Base-by-base conservation (phyloP, 371 early-diverging fungal species). In the Coemansia sp. region DNA sequence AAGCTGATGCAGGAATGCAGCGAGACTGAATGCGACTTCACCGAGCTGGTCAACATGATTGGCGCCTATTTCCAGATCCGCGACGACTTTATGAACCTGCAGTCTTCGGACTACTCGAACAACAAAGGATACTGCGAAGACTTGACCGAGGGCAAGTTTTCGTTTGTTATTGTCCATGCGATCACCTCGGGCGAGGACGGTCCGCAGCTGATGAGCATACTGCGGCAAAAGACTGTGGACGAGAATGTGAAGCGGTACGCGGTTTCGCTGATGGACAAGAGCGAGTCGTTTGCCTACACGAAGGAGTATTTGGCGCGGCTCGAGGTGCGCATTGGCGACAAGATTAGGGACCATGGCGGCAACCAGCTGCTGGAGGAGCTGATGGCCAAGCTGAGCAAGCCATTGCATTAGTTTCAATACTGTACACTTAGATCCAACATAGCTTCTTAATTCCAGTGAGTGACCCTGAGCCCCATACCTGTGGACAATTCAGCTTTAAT, bases 81-180 rank as follows among this genome's bases (percentile, higher is more conserved):
- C 33, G 99, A 98, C 76, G 99, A 98, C 72, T 95, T 92, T 63
- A 83, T 97, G 80, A 97, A 98, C 69, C 77, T 98, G 14, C 86
- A 87, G 60, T 93, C 95, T 4, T 81, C 80, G 34, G 83, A 85
- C 87, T 98, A 94, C 64, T 81, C 89, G 7, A 85, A 90, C 47
- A 91, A 89, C 80, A 98, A 98, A 72, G 97, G 97, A 26, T 98
- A 91, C 72, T 95, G 95, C 63, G 97, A 98, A 80, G 99, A 98
- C 72, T 74, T 98, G 63, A 94, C 95, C 0, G 99, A 98, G 79
- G 99, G 99, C 66, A 98, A 98, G 78, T 98, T 95, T 77, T 95
- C 96, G 8, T 97, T 91, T 68, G 94, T 94, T 1, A 86, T 97
- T 61, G 91, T 95, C 20, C 95, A 94, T 65, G 88, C 90, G 11